A percentile compares a stretch with the other conserved stretches of the same genome.
Conservation (phyloP, 2,329 filamentous ascomycete species). For the Trichoderma koningiopsis region DNA sequence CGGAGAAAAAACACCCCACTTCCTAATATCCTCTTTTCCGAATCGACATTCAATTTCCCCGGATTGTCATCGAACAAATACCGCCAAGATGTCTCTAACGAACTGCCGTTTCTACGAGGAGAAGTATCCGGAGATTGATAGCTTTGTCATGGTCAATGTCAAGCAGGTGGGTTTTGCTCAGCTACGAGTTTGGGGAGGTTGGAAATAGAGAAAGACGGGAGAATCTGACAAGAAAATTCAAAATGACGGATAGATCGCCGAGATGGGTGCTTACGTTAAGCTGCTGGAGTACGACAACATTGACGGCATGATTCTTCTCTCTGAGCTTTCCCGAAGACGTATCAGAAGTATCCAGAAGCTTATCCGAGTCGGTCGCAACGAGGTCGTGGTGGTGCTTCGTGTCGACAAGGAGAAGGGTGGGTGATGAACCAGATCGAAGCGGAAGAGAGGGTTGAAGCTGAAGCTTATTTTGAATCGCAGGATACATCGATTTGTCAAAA, state of each 20-base stretch:
- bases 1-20: slow-evolving; percentile 35
- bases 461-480: slow-evolving; percentile 32
- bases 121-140: slow-evolving; percentile 93
- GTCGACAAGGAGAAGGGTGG: slow-evolving; percentile 98
- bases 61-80: slow-evolving; percentile 30
- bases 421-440: slow-evolving; percentile 29
- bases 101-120: slow-evolving; percentile 98
- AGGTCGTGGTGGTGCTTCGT: slow-evolving; percentile 96
- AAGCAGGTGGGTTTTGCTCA: slow-evolving; percentile 70
- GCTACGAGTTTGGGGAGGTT: background rate
- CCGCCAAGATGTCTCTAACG: slow-evolving; percentile 85
- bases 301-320: slow-evolving; percentile 99
- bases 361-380: slow-evolving; percentile 95
- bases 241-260: slow-evolving; percentile 71
- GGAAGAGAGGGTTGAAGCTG: slow-evolving; percentile 28
- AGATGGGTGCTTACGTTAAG: slow-evolving; percentile 99
- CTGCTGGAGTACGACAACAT: slow-evolving; percentile 99
- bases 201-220: background rate
- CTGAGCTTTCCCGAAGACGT: slow-evolving; percentile 95
- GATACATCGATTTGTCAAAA: slow-evolving; percentile 98
- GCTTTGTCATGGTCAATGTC: slow-evolving; percentile 99
- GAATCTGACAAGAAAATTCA: slow-evolving; percentile 17
- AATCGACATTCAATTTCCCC: slow-evolving; percentile 18
- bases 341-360: slow-evolving; percentile 99
- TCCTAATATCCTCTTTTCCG: slow-evolving; percentile 30